Percentiles rank a stretch among this genome's conserved stretches.
Conservation (phyloP, 495 filamentous ascomycete species). For the Margaritispora aquatica region DNA sequence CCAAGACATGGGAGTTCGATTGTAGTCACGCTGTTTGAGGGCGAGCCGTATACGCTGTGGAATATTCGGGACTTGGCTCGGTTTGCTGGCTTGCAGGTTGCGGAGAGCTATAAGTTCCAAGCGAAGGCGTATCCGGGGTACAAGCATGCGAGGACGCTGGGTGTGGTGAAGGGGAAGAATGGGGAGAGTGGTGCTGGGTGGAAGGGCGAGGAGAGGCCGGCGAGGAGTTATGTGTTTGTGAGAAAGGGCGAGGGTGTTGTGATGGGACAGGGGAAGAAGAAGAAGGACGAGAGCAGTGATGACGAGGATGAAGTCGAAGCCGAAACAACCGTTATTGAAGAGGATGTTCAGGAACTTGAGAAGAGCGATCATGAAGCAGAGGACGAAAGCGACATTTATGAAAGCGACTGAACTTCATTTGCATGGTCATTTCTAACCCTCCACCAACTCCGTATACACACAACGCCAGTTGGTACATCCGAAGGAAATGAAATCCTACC, state of each 20-base stretch:
- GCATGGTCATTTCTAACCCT: background rate
- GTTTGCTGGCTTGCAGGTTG: slow-evolving; percentile 68
- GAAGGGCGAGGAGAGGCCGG: slow-evolving; percentile 71
- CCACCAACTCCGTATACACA: background rate
- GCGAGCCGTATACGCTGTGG: slow-evolving; percentile 91
- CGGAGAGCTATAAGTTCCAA: slow-evolving; percentile 72
- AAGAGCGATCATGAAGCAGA: background rate
- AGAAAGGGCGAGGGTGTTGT: slow-evolving; percentile 44
- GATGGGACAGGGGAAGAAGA: slow-evolving; percentile 27
- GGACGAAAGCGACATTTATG: background rate
- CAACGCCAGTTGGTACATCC: slow-evolving; percentile 7
- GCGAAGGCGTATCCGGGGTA: slow-evolving; percentile 76
- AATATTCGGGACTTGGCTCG: slow-evolving; percentile 82
- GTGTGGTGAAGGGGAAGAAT: slow-evolving; percentile 57
- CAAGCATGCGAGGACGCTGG: slow-evolving; percentile 79
- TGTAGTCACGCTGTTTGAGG: slow-evolving; percentile 84
- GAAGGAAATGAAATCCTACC: background rate
- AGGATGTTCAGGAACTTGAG: slow-evolving; percentile 6
- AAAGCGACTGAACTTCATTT: slow-evolving; percentile 13
- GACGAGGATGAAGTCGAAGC: slow-evolving; percentile 24
- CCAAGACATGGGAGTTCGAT: slow-evolving; percentile 52
- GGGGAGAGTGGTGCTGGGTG: slow-evolving; percentile 48
- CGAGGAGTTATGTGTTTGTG: slow-evolving; percentile 75
- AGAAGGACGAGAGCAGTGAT: slow-evolving; percentile 40
- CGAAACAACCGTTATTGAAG: background rate